phyloP scores from a whole-genome alignment of 1,284 basidiomycete species.

The Cutaneotrichosporon cutaneum region DNA sequence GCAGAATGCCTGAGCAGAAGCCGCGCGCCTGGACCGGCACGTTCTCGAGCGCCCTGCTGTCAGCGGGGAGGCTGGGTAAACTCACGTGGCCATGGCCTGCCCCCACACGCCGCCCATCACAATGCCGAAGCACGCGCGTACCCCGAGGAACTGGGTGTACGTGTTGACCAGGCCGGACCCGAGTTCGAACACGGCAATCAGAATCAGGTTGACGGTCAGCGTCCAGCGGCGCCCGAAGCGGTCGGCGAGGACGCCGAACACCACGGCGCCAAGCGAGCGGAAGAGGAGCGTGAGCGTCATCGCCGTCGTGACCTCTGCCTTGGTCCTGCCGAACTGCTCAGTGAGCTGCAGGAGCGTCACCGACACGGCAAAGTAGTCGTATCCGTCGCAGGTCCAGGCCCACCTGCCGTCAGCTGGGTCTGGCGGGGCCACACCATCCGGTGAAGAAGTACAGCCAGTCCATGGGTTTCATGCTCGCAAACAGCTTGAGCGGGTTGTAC shows the following conservation, averaged over 20 bases:
- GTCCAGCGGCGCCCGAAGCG: slow-evolving; percentile 80
- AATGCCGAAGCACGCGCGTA: slow-evolving; percentile 70
- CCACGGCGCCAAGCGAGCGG: slow-evolving; percentile 79
- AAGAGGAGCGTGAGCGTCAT: slow-evolving; percentile 94
- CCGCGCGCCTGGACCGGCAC: slow-evolving; percentile 84
- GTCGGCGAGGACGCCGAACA: slow-evolving; percentile 75
- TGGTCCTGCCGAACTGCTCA: slow-evolving; percentile 24
- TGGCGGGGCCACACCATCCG: slow-evolving; percentile 55
- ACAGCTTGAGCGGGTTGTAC: slow-evolving; percentile 50
- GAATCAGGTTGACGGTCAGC: slow-evolving; percentile 69
- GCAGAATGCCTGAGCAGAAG: slow-evolving; percentile 76
- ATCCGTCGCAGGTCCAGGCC: slow-evolving; percentile 58
- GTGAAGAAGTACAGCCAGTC: slow-evolving; percentile 58
- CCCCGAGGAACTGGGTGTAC: slow-evolving; percentile 55
- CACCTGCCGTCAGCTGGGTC: slow-evolving; percentile 58
- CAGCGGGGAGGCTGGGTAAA: no score
- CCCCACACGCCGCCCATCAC: slow-evolving; percentile 69
- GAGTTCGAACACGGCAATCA: slow-evolving; percentile 72
- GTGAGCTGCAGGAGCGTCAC: slow-evolving; percentile 18
- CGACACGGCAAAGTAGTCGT: slow-evolving; percentile 17
- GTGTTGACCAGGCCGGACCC: slow-evolving; percentile 59
- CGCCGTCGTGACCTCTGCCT: slow-evolving; percentile 58
- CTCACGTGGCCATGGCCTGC: slow-evolving; percentile 41
- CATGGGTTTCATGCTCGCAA: slow-evolving; percentile 53
- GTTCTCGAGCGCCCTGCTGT: slow-evolving; percentile 65